phyloP scores from a whole-genome alignment of 208 protist genomes.

The Trypanosoma platydactyli region DNA sequence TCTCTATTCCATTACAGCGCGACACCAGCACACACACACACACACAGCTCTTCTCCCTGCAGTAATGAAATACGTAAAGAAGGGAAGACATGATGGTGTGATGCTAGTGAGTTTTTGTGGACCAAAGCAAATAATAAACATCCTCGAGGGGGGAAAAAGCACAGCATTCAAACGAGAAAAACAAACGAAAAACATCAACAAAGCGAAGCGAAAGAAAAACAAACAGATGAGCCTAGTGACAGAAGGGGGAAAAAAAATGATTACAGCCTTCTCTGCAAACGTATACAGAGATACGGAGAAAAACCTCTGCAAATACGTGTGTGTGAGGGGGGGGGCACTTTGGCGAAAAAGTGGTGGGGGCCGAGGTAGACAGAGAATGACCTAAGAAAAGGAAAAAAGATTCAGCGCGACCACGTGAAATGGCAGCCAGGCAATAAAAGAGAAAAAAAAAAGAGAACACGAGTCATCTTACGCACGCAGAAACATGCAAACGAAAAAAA shows the following conservation, averaged over 20 bases:
- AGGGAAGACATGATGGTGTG: no score
- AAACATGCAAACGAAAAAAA: conserved; percentile 17
- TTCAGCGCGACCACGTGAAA: not conserved
- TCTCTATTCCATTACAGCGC: not conserved
- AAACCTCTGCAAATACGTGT: not conserved
- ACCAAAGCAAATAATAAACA: not conserved
- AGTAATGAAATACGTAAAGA: no score
- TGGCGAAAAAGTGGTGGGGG: not conserved
- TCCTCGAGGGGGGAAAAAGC: conserved; percentile 12
- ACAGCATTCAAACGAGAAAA: conserved; percentile 24
- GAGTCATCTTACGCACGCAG: conserved; percentile 1
- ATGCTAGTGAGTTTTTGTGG: not conserved
- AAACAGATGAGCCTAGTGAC: conserved; percentile 19
- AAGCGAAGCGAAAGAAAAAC: conserved; percentile 12
- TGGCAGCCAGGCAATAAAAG: not conserved
- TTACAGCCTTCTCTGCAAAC: not conserved
- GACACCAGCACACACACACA: no score
- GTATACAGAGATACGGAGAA: conserved; percentile 13
- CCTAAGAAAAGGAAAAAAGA: conserved; percentile 21
- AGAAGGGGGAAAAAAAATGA: conserved; percentile 14
- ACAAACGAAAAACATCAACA: conserved; percentile 25
- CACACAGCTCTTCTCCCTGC: no score
- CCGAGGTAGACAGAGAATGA: conserved; percentile 13
- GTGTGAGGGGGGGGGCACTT: no score
- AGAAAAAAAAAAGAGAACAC: conserved; percentile 2